These are phyloP conservation scores for Phytophthora foliorum DNA, from an alignment of 352 stramenopile species.

Conservation along the genomic window DNA sequence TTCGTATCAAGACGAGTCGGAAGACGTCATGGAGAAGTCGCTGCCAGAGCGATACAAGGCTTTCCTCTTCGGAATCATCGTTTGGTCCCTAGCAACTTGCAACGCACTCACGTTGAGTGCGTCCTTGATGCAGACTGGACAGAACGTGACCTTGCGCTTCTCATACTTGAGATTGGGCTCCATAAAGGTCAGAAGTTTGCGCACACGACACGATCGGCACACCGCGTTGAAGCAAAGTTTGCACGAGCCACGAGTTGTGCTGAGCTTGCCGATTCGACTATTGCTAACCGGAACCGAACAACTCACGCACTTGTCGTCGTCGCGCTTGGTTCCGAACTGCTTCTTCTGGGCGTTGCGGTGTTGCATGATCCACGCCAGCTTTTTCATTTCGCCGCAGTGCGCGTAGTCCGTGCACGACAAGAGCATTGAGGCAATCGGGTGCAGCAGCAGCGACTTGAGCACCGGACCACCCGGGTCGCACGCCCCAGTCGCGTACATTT, in stretches of 20 bases:
- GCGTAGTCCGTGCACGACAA: slow-evolving; percentile 38
- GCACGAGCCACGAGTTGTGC: slow-evolving; percentile 45
- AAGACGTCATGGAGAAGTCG: slow-evolving; percentile 38
- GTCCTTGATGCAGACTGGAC: slow-evolving; percentile 52
- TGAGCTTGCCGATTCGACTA: slow-evolving; percentile 36
- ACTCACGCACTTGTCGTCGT: slow-evolving; percentile 42
- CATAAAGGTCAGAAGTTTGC: slow-evolving; percentile 53
- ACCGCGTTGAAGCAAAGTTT: slow-evolving; percentile 53
- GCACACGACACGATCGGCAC: slow-evolving; percentile 46
- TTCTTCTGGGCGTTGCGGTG: slow-evolving; percentile 36
- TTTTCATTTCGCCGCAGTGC: slow-evolving; percentile 51
- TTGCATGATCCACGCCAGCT: slow-evolving; percentile 48
- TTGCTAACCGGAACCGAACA: slow-evolving; percentile 28
- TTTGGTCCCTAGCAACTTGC: slow-evolving; percentile 35
- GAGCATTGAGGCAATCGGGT: slow-evolving; percentile 30
- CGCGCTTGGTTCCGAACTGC: slow-evolving; percentile 30
- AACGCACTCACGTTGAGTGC: slow-evolving; percentile 34
- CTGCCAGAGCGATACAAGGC: slow-evolving; percentile 18
- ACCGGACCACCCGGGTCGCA: slow-evolving; percentile 39
- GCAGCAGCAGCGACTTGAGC: slow-evolving; percentile 31
- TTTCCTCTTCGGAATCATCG: slow-evolving; percentile 14
- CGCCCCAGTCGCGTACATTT: slow-evolving; percentile 38
- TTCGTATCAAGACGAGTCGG: slow-evolving; percentile 15
- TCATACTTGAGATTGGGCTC: slow-evolving; percentile 42
- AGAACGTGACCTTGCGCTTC: slow-evolving; percentile 59